These are phyloP conservation scores for Gloeopeniophorella convolvens DNA, from an alignment of 768 basidiomycete genomes.

Conservation along the genomic window DNA sequence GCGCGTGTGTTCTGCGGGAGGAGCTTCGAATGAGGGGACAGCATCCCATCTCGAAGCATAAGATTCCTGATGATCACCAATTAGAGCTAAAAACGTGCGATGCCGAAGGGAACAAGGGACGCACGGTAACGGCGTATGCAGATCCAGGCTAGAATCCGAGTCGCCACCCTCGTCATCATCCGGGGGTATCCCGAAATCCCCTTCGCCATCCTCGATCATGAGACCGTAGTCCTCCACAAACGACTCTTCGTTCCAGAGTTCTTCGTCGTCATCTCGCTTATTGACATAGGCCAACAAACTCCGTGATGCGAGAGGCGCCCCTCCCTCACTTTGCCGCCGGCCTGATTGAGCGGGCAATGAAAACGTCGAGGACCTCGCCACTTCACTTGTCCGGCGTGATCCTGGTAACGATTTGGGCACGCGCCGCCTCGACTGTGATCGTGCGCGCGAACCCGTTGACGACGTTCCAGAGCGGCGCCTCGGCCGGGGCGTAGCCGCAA, in stretches of 20 bases:
- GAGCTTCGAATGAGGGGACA: slow-evolving; percentile 36
- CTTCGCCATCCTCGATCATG: slow-evolving; percentile 22
- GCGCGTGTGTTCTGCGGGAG: slow-evolving; percentile 24
- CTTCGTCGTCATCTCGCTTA: slow-evolving; percentile 3
- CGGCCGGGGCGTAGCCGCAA: slow-evolving; percentile 29
- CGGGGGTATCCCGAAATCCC: slow-evolving; percentile 20
- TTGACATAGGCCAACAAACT: slow-evolving; percentile 19
- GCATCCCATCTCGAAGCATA: slow-evolving; percentile 35
- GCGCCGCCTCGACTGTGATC: slow-evolving; percentile 17
- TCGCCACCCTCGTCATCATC: slow-evolving; percentile 29
- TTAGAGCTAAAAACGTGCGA: background rate
- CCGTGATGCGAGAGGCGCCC: slow-evolving; percentile 13
- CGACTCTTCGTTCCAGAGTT: slow-evolving; percentile 26
- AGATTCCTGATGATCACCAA: slow-evolving; percentile 27
- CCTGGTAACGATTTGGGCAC: slow-evolving; percentile 15
- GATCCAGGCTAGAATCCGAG: slow-evolving; percentile 33
- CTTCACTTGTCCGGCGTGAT: slow-evolving; percentile 20
- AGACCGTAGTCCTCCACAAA: slow-evolving; percentile 27
- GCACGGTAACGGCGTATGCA: slow-evolving; percentile 36
- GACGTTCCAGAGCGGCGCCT: slow-evolving; percentile 24
- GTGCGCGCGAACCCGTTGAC: slow-evolving; percentile 23
- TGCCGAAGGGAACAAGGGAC: slow-evolving; percentile 12
- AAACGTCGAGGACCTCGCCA: slow-evolving; percentile 9
- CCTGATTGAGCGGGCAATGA: slow-evolving; percentile 4
- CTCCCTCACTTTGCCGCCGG: slow-evolving; percentile 23